Percentiles rank a stretch among this genome's conserved stretches.
phyloP scores from a whole-genome alignment of 164 flowering plant species.

The Taxillus chinensis region DNA sequence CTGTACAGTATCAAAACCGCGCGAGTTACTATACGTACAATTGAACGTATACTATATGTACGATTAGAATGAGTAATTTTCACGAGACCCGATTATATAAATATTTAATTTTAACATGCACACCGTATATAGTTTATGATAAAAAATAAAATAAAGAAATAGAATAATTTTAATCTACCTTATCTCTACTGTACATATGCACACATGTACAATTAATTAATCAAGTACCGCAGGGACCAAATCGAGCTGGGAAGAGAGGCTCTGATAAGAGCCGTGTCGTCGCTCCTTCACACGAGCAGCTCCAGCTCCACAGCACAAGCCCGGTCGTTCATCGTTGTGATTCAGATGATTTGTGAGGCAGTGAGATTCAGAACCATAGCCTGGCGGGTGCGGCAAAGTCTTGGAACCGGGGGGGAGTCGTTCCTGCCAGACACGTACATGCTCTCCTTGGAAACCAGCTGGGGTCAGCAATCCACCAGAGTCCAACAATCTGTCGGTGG shows the following conservation, averaged over 20 bases:
- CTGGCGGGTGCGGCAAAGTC: neutral
- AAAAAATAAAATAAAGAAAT: no score
- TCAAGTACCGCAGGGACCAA: neutral
- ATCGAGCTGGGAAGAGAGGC: neutral
- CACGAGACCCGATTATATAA: no score
- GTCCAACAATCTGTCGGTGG: neutral
- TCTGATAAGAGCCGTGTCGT: neutral
- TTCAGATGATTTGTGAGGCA: neutral
- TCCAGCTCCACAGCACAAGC: neutral
- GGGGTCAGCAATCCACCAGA: neutral
- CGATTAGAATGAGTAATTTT: no score
- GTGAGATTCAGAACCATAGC: neutral
- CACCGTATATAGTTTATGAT: no score
- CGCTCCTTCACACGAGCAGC: neutral
- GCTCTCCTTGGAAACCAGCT: neutral
- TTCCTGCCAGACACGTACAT: neutral
- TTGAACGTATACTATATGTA: no score
- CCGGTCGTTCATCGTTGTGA: neutral
- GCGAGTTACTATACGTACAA: no score
- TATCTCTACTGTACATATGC: no score
- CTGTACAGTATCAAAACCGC: no score
- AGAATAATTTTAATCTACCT: no score
- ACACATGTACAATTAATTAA: no score
- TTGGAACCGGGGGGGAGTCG: neutral
- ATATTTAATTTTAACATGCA: no score